Evolutionary conservation across 2,329 filamentous ascomycete genomes (phyloP).

Genomic region (Ophiostoma ips): DNA sequence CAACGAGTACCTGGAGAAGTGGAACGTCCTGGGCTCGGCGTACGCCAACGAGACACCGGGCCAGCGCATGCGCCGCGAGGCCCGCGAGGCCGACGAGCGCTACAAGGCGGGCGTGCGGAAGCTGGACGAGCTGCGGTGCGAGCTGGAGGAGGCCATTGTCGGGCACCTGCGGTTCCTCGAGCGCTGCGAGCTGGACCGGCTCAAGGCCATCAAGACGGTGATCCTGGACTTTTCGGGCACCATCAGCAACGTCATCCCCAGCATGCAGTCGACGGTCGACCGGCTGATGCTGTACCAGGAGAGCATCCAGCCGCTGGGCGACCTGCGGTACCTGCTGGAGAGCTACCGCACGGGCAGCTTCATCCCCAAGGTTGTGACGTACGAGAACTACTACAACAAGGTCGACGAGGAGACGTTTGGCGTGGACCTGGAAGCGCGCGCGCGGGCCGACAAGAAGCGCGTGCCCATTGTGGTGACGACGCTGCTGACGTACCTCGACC

Average conservation of each 20-base stretch:
- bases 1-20: conserved; percentile 77
- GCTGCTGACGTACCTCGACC: conserved; percentile 86
- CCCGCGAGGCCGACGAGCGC: conserved; percentile 77
- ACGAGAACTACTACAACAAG: conserved; percentile 98
- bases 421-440: conserved; percentile 90
- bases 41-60: conserved; percentile 88
- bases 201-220: conserved; percentile 97
- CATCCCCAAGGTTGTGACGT: conserved; percentile 76
- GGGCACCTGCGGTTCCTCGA: conserved; percentile 91
- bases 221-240: conserved; percentile 95
- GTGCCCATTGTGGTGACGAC: conserved; percentile 87
- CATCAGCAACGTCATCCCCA: conserved; percentile 95
- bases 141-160: conserved; percentile 89
- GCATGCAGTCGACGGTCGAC: conserved; percentile 87
- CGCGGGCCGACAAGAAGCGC: conserved; percentile 85
- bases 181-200: conserved; percentile 85
- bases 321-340: conserved; percentile 86
- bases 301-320: conserved; percentile 84
- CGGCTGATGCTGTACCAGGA: conserved; percentile 99
- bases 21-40: conserved; percentile 83
- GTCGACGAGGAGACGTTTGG: conserved; percentile 97
- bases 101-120: conserved; percentile 80
- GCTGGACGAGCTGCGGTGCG: conserved; percentile 81
- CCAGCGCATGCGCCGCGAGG: conserved; percentile 77
- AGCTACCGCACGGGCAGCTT: conserved; percentile 95